Evolutionary conservation across 805 yeast genomes (phyloP), one percentile per base, ranked within the genome.

Genomic region (Sugiyamaella marilandica): DNA sequence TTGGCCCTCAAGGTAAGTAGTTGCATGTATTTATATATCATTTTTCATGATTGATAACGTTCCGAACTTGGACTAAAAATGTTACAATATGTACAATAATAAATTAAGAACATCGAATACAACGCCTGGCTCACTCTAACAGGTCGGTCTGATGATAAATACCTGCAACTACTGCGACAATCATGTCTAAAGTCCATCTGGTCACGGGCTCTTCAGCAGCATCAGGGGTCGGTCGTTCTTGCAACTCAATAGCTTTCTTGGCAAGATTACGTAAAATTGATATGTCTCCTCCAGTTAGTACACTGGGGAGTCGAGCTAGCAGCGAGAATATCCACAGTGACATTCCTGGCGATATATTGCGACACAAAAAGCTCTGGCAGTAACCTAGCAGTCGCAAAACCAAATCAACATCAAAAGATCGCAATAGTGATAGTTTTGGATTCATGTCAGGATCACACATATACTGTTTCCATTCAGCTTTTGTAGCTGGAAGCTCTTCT

Each of bases 181-280:
- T 33, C 11, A 32, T 31, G 11, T 48, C 37, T 4, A 45, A 18
- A 7, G 16, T 39, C 46, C 13, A 49, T 45, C 21, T 45, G 29
- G 49, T 62, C 62, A 10, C 32, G 21, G 37, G 37, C 4, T 34
- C 37, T n/a, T 34, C 37, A 14, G 5, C 44, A 59, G 63, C 13
- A 60, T 52, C 41, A 48, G 64, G 14, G 55, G 55, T 2, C 49
- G 46, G 8, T 48, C 55, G 7, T 56, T 55, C 46, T 26, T 10
- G 13, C 11, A 10, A 37, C n/a, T 16, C 19, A 26, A 16, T 24
- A 7, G 43, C 62, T 34, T 71, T 73, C 52, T 71, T 72, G 7
- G 72, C 74, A 34, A 78, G 59, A 2, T 67, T 65, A n/a, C 83
- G 61, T 32, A 79, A 47, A 10, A 70, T 62, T 3, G 79, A 66